Evolutionary conservation across 768 basidiomycete genomes (phyloP), one percentile per base, ranked within the genome.

Genomic region (Hirschioporus abietinus): DNA sequence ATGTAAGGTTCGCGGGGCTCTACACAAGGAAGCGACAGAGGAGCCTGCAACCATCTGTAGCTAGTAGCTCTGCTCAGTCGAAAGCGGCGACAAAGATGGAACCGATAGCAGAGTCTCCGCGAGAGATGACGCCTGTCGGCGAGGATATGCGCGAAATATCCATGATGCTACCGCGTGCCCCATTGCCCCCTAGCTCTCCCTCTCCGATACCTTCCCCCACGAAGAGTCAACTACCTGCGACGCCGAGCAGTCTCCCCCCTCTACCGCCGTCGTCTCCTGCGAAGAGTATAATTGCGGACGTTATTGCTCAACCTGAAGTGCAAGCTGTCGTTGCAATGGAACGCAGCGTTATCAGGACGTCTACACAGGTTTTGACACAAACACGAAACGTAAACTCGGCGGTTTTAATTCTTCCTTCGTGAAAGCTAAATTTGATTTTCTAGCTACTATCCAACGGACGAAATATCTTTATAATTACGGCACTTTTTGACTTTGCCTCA

Each of bases 391-490:
- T 34, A 68, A 67, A 57, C 15, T 64, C 59, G n/a, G 7, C 9
- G 15, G 10, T 2, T 26, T 27, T 36, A 34, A 18, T 30, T 65
- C 18, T 52, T 27, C 27, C 20, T 35, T 18, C 27, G 10, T 27
- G 42, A 26, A 5, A 42, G 65, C 60, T 57, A 20, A 65, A n/a
- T 20, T 35, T 68, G 34, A 24, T 58, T 60, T 65, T 66, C 9
- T 58, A 81, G 89, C 84, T 85, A 64, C 78, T 90, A 10, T 91
- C 90, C n/a, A 85, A 85, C 68, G 86, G 89, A 1, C 79, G 78
- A 42, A 86, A 87, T 66, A 86, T 91, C 59, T 86, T 83, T 79
- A 79, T 80, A 23, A 68, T 87, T 58, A 86, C 86, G 0, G 80
- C 83, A 7, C 64, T 86, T 9, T 69, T 81, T 20, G 90, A 91